Conservation (phyloP, 306 rosid species). For the Pueraria montana region DNA sequence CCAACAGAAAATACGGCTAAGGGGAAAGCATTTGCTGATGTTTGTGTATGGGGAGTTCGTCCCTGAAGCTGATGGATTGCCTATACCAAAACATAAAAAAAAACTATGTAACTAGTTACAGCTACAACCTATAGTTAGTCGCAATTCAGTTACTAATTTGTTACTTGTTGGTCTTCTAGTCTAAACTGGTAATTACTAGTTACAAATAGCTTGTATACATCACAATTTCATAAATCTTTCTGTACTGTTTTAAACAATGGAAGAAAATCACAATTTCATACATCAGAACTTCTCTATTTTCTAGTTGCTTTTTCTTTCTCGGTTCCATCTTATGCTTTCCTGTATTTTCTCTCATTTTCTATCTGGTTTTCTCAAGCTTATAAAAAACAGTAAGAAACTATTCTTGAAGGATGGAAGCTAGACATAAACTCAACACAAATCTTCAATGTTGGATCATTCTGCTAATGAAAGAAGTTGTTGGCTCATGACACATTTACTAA, state of each 20-base stretch:
- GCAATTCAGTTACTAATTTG: background rate
- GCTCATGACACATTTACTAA: background rate
- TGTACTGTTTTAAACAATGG: background rate
- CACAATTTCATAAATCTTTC: no score
- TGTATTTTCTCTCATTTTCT: background rate
- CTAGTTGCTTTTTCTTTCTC: background rate
- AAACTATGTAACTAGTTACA: background rate
- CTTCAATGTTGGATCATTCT: background rate
- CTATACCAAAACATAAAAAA: constrained; percentile 56
- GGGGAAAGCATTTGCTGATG: constrained; percentile 64
- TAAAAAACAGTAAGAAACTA: background rate
- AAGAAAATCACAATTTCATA: background rate
- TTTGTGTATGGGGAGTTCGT: constrained; percentile 76
- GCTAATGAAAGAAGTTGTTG: background rate
- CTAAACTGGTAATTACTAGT: background rate
- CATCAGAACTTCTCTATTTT: background rate
- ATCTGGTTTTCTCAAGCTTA: background rate
- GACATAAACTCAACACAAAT: background rate
- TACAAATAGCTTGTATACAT: no score
- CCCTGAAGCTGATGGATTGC: constrained; percentile 95
- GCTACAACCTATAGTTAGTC: background rate
- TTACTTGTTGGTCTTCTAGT: no score
- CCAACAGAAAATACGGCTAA: constrained; percentile 84
- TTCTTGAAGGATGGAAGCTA: background rate
- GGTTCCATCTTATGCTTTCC: background rate